Evolutionary conservation across 768 basidiomycete species (phyloP).

Genomic region (Cystobasidium onofrii): DNA sequence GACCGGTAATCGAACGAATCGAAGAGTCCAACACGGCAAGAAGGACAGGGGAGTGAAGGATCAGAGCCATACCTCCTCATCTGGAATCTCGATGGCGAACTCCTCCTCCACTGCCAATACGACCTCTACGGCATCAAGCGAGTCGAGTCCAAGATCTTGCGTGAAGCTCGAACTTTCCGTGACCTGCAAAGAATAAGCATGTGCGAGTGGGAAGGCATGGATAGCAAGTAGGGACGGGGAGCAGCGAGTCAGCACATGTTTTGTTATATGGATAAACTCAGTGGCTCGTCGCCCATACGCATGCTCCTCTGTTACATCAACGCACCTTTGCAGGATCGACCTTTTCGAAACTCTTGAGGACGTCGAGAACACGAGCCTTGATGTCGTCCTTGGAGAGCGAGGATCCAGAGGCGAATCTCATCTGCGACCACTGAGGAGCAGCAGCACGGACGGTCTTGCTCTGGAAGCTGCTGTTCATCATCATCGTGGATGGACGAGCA

Average conservation of each 20-base stretch:
- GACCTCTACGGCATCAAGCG: constrained; percentile 92
- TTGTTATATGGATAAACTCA: too few species aligned
- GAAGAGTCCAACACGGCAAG: constrained; percentile 59
- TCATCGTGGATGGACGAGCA: neutral
- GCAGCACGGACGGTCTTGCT: too few species aligned
- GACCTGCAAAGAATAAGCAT: constrained; percentile 54
- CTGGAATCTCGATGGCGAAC: constrained; percentile 95
- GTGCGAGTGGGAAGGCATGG: neutral
- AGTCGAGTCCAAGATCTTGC: constrained; percentile 83
- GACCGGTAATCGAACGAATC: constrained; percentile 32
- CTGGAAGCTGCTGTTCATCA: neutral
- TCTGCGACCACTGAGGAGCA: constrained; percentile 6
- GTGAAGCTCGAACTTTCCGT: constrained; percentile 59
- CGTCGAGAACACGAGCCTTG: constrained; percentile 65
- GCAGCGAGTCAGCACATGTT: too few species aligned
- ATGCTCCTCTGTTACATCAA: constrained; percentile 36
- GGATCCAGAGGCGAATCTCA: constrained; percentile 59
- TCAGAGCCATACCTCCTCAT: constrained; percentile 80
- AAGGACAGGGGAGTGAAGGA: constrained; percentile 72
- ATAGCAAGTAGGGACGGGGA: neutral
- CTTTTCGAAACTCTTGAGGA: constrained; percentile 82
- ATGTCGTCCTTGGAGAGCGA: constrained; percentile 63
- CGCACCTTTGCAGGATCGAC: constrained; percentile 65
- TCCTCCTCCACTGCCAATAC: constrained; percentile 99
- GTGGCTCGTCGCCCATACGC: too few species aligned